Evolutionary conservation across 192 early-diverging fungal species (phyloP).

Genomic region (Linnemannia elongata): DNA sequence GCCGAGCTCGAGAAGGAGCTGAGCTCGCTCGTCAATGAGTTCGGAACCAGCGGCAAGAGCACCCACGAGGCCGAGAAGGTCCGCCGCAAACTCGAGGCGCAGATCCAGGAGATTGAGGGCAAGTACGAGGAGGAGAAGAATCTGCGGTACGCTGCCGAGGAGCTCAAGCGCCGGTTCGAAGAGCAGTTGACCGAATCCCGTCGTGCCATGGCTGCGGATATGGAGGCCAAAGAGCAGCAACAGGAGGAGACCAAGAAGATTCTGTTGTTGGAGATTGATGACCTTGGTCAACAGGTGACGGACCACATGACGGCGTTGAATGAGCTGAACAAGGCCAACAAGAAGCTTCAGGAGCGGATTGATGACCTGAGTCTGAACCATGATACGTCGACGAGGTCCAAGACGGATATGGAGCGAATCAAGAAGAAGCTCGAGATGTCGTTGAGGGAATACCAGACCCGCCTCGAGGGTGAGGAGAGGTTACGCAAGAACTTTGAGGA

Average conservation of each 20-base stretch:
- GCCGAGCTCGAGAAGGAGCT: conserved; percentile 76
- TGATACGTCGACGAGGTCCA: conserved; percentile 63
- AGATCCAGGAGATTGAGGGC: conserved; percentile 71
- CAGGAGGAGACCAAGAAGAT: conserved; percentile 82
- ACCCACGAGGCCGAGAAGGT: conserved; percentile 82
- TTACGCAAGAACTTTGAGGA: conserved; percentile 55
- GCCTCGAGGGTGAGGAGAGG: conserved; percentile 39
- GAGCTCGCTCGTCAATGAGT: conserved; percentile 75
- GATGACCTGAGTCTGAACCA: conserved; percentile 70
- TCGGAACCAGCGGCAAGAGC: conserved; percentile 80
- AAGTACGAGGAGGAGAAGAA: conserved; percentile 74
- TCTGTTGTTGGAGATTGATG: conserved; percentile 68
- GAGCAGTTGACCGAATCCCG: conserved; percentile 78
- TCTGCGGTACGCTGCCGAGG: conserved; percentile 70
- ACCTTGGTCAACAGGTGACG: conserved; percentile 69
- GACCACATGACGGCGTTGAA: conserved; percentile 60
- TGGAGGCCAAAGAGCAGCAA: conserved; percentile 75
- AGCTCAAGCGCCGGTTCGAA: conserved; percentile 76
- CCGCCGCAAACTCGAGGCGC: conserved; percentile 71
- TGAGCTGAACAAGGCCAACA: conserved; percentile 66
- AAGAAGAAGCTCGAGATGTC: conserved; percentile 61
- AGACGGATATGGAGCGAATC: conserved; percentile 62
- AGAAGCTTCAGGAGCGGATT: conserved; percentile 68
- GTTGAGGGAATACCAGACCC: conserved; percentile 43
- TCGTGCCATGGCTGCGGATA: conserved; percentile 71